Evolutionary conservation across 129 eudicot species (phyloP), one percentile per base, ranked within the genome.

Genomic region (Arctium lappa): DNA sequence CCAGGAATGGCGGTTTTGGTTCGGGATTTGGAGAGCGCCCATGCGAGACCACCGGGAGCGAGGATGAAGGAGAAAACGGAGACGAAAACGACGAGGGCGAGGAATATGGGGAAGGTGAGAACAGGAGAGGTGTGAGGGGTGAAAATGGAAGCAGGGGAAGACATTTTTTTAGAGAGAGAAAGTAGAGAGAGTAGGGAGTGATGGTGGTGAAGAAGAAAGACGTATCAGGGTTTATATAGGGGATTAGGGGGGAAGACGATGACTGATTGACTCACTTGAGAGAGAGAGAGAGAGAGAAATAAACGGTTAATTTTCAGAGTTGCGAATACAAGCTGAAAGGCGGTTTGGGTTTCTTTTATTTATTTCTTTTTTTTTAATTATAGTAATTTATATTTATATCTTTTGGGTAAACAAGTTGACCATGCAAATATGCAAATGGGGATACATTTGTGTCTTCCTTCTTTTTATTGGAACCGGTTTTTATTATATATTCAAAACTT

Each of bases 21-120:
- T 56, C 85, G 42, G 36, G 88, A 0, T 75, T 84, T 89, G 0
- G 91, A 88, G 0, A 92, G 39, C 15, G 98, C 93, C 98, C 98
- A 95, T n/a, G 98, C 97, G 22, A 95, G 93, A 1, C 98, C 98
- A 4, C 98, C 98, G 0, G 98, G 97, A 27, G 88, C 62, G 0
- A 95, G 83, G 79, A 91, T 78, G 89, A 95, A 86, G 63, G 92
- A 75, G 66, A 93, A 85, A 3, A 89, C 72, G 4, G 90, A 82
- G 71, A 83, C 30, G 34, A 88, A 85, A 63, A 85, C 53, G 11
- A 90, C 5, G 34, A 83, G n/a, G 74, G 69, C 76, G 30, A 90
- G 4, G n/a, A 81, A 48, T 66, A 88, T 72, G 22, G 68, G 76
- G 8, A 84, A 44, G 69, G 27, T 48, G 76, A 82, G 81, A 0